phyloP scores from a whole-genome alignment of 2,329 filamentous ascomycete species.

The Calonectria honghensis region DNA sequence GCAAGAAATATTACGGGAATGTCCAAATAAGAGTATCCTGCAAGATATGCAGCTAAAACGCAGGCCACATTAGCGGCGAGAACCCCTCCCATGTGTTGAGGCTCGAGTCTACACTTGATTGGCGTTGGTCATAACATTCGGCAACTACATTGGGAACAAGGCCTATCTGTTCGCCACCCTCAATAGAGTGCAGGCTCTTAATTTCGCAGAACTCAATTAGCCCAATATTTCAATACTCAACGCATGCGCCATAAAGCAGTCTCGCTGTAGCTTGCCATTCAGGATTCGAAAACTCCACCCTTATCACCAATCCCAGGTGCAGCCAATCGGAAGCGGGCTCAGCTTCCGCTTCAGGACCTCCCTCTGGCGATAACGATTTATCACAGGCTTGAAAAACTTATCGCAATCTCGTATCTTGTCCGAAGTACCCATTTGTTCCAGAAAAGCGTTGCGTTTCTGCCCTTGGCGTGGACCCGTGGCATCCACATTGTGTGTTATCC shows the following conservation, averaged over 20 bases:
- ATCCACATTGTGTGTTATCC: background rate
- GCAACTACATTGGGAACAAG: background rate
- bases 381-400: background rate
- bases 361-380: background rate
- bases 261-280: constrained; percentile 17
- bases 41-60: constrained; percentile 1
- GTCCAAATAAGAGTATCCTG: background rate
- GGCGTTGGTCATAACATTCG: background rate
- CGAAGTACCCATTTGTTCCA: background rate
- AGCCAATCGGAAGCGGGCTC: constrained; percentile 5
- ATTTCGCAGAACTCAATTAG: background rate
- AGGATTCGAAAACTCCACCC: background rate
- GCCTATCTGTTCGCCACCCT: background rate
- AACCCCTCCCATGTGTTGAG: background rate
- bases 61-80: background rate
- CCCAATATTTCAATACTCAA: background rate
- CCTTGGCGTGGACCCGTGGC: background rate
- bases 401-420: background rate
- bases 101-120: background rate
- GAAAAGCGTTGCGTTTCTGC: background rate
- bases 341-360: background rate
- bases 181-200: background rate
- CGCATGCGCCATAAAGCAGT: background rate
- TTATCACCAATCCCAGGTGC: background rate
- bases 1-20: background rate